Evolutionary conservation across 2,329 filamentous ascomycete genomes (phyloP), one percentile per base, ranked within the genome.

Genomic region (Tolypocladium paradoxum): DNA sequence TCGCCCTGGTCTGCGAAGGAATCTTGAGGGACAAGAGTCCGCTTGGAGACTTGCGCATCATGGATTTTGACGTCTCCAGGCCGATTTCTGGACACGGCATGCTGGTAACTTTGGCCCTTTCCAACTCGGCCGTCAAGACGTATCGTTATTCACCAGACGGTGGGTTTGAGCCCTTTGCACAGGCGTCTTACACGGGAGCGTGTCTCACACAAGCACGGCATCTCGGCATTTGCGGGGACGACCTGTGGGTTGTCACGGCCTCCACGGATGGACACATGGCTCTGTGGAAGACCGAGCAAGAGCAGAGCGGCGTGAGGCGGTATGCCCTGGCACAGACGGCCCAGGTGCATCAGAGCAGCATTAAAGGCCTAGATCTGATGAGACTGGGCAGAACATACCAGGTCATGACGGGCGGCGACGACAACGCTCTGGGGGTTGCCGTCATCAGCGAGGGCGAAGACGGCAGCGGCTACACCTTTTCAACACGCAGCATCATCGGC

Each of bases 381-480:
- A 48, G 54, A 49, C 31, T 50, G 74, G 16, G 59, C 62, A 20
- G 57, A 64, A 33, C 61, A 60, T 72, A 58, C 58, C 56, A 87
- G 1, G 64, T 95, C 20, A 67, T 88, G 5, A 90, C 89, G 0
- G 90, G 88, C 29, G 90, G 93, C 24, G 93, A 99, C 61, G 93
- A 97, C 67, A 93, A 93, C 56, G 85, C 86, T 4, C 67, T 97
- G 0, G 84, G 79, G 0, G 62, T 88, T 12, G 79, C 78, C 27
- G 67, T 54, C 0, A 51, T 70, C 34, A 55, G 53, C 6, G 54
- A 56, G 43, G 55, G 55, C 24, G 31, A 48, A 46, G 58, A 49
- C 35, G 55, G 50, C 36, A 55, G 36, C 18, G 56, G 56, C 27
- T 68, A 64, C 53, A 59, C 53, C 11, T 55, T 66, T 14, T 56